Evolutionary conservation across 495 filamentous ascomycete species (phyloP).

Genomic region (Amniculicola lignicola): DNA sequence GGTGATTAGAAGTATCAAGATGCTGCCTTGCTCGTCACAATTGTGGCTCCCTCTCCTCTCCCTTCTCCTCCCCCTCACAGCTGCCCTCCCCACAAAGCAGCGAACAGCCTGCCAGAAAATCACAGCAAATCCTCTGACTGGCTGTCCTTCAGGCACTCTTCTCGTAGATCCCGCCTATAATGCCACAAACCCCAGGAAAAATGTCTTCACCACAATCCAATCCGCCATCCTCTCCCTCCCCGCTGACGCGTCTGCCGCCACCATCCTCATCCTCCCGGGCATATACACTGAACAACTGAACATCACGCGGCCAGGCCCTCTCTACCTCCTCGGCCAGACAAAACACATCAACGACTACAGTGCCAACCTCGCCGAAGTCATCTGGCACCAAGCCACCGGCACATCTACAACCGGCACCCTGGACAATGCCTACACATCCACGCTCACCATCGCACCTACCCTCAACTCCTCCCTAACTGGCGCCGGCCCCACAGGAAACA

Average conservation of each 20-base stretch:
- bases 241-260: conserved; percentile 48
- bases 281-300: conserved; percentile 60
- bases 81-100: not conserved
- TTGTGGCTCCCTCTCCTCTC: no score
- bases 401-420: conserved; percentile 44
- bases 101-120: conserved; percentile 26
- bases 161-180: conserved; percentile 47
- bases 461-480: conserved; percentile 56
- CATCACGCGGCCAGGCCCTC: conserved; percentile 54
- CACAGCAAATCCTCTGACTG: conserved; percentile 39
- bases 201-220: conserved; percentile 48
- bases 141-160: conserved; percentile 51
- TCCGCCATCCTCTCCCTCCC: conserved; percentile 54
- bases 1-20: no score
- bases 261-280: conserved; percentile 55
- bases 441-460: conserved; percentile 55
- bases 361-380: conserved; percentile 15
- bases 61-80: no score
- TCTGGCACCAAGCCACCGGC: conserved; percentile 47
- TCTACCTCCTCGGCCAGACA: conserved; percentile 56
- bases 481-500: conserved; percentile 53
- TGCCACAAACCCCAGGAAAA: not conserved
- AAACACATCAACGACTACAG: conserved; percentile 35
- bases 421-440: conserved; percentile 58
- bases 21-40: no score